Percentiles rank a stretch among this genome's conserved stretches.
These are phyloP conservation scores for Penicillium mononematosum DNA, from an alignment of 495 filamentous ascomycete species.

Conservation along the genomic window DNA sequence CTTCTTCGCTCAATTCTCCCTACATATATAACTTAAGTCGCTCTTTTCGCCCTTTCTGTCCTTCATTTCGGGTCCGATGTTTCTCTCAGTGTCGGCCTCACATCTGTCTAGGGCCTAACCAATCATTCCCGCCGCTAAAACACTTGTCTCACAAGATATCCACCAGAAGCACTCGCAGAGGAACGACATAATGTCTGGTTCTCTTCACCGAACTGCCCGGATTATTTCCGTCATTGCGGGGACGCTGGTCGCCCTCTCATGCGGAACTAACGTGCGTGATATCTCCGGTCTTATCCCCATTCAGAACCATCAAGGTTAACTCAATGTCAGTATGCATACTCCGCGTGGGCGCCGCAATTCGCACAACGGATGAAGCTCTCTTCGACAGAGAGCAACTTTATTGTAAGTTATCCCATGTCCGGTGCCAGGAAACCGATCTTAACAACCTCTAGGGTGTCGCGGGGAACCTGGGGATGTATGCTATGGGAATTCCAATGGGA, in stretches of 20 bases:
- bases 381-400: conserved; percentile 85
- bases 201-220: conserved; percentile 41
- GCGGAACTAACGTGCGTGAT: conserved; percentile 81
- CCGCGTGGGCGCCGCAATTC: conserved; percentile 96
- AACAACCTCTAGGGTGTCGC: conserved; percentile 60
- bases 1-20: conserved; percentile 6
- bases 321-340: conserved; percentile 85
- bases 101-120: conserved; percentile 9
- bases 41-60: conserved; percentile 3
- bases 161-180: neutral
- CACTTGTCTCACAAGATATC: conserved; percentile 10
- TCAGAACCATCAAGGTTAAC: conserved; percentile 11
- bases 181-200: conserved; percentile 27
- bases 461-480: conserved; percentile 97
- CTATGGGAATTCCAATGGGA: conserved; percentile 83
- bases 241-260: conserved; percentile 80
- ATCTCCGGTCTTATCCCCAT: conserved; percentile 5
- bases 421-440: conserved; percentile 7
- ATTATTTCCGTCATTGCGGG: conserved; percentile 80
- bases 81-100: conserved; percentile 8
- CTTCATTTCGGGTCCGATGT: conserved; percentile 20
- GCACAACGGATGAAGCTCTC: conserved; percentile 80
- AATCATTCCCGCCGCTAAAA: conserved; percentile 10
- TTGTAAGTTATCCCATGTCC: conserved; percentile 53
- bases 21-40: conserved; percentile 10